phyloP scores from a whole-genome alignment of 202 grass and related monocot species.

The Sporobolus alterniflorus region DNA sequence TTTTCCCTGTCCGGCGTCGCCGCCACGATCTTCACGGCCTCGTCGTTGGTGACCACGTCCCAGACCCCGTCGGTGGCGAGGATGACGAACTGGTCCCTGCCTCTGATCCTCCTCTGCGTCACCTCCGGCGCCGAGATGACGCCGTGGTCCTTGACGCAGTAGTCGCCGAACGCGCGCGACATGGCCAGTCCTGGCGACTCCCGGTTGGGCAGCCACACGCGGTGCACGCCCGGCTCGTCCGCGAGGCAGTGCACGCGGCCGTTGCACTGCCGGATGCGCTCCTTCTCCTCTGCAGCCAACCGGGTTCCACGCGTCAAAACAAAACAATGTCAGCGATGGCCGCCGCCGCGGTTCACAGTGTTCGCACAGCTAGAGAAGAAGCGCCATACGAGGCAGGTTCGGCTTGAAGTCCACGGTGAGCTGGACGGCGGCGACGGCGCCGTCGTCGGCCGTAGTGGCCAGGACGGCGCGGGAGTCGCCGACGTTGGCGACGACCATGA shows the following conservation, averaged over 20 bases:
- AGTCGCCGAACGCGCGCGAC: constrained; percentile 95
- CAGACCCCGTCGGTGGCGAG: constrained; percentile 96
- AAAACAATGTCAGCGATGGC: neutral
- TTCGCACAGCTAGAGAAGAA: neutral
- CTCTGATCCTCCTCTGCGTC: constrained; percentile 58
- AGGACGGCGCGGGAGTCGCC: constrained; percentile 90
- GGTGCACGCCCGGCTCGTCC: constrained; percentile 87
- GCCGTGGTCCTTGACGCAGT: constrained; percentile 78
- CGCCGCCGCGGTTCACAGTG: neutral
- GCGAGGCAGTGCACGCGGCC: constrained; percentile 65
- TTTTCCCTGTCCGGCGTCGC: constrained; percentile 52
- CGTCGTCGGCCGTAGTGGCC: constrained; percentile 52
- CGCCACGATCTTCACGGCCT: constrained; percentile 89
- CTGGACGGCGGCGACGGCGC: constrained; percentile 63
- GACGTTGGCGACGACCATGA: constrained; percentile 76
- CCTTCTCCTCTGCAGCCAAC: constrained; percentile 60
- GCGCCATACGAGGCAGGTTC: constrained; percentile 83
- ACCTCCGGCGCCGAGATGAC: constrained; percentile 22
- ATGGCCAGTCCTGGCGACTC: constrained; percentile 88
- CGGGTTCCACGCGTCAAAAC: neutral
- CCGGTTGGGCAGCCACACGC: constrained; percentile 67
- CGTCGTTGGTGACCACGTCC: constrained; percentile 94
- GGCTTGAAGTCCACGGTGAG: constrained; percentile 94
- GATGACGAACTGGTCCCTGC: constrained; percentile 72
- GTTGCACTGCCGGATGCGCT: constrained; percentile 80